Evolutionary conservation across 2,329 filamentous ascomycete species (phyloP).

Genomic region (Fusarium solani-melongenae): DNA sequence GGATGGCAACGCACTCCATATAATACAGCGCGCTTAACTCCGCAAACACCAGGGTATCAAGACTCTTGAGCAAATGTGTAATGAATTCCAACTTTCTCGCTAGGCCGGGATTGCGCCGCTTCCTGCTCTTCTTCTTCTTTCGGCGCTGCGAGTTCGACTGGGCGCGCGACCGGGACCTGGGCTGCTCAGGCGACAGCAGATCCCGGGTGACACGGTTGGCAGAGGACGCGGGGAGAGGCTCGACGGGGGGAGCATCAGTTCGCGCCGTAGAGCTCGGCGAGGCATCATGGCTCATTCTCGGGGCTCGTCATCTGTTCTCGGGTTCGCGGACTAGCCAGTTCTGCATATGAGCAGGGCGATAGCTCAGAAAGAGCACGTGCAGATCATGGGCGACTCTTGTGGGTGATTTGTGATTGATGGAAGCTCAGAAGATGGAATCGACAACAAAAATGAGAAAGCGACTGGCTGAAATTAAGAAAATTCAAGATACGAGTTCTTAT

Average conservation of each 20-base stretch:
- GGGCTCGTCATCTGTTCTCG: slow-evolving; percentile 47
- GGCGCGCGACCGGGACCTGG: slow-evolving; percentile 28
- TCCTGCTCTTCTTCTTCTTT: slow-evolving; percentile 51
- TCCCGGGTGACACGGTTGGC: slow-evolving; percentile 34
- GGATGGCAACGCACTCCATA: slow-evolving; percentile 67
- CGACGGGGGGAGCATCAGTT: slow-evolving; percentile 36
- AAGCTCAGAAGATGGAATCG: neutral
- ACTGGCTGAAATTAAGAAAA: slow-evolving; percentile 11
- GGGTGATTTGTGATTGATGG: neutral
- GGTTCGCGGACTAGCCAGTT: slow-evolving; percentile 41
- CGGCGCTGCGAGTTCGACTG: slow-evolving; percentile 47
- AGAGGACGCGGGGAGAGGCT: slow-evolving; percentile 18
- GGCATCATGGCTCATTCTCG: slow-evolving; percentile 65
- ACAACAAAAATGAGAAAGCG: slow-evolving; percentile 1
- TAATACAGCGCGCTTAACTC: slow-evolving; percentile 76
- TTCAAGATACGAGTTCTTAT: slow-evolving; percentile 18
- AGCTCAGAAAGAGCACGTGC: slow-evolving; percentile 41
- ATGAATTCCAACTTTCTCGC: slow-evolving; percentile 70
- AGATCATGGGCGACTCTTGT: slow-evolving; percentile 38
- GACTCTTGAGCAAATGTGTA: slow-evolving; percentile 67
- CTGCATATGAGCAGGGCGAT: slow-evolving; percentile 46
- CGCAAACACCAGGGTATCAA: slow-evolving; percentile 72
- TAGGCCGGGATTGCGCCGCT: slow-evolving; percentile 55
- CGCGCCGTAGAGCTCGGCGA: slow-evolving; percentile 54
- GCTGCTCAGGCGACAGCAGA: slow-evolving; percentile 21